A percentile compares a stretch with the other conserved stretches of the same genome.
Conservation (phyloP, 495 filamentous ascomycete species). For the Penicilliopsis zonata region DNA sequence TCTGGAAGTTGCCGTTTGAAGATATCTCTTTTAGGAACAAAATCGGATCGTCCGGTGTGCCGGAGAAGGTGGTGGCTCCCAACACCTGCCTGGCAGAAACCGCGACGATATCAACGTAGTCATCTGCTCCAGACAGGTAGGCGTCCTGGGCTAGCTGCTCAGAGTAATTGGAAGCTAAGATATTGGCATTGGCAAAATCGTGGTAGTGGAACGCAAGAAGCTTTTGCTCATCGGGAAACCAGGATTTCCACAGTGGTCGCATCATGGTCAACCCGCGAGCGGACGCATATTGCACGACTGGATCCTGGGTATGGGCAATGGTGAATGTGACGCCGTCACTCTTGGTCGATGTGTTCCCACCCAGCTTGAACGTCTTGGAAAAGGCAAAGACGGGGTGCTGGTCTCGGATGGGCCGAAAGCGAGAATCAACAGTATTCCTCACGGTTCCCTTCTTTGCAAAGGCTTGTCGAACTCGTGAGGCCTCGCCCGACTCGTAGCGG, state of each 20-base stretch:
- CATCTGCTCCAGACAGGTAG: conserved; percentile 35
- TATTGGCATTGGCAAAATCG: conserved; percentile 52
- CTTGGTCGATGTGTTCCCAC: conserved; percentile 9
- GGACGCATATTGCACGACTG: conserved; percentile 77
- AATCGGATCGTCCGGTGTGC: conserved; percentile 72
- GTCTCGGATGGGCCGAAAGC: conserved; percentile 63
- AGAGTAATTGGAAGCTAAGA: conserved; percentile 67
- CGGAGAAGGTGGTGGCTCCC: conserved; percentile 79
- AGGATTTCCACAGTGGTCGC: conserved; percentile 78
- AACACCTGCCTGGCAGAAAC: conserved; percentile 86
- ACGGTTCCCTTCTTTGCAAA: conserved; percentile 64
- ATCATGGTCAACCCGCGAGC: conserved; percentile 70
- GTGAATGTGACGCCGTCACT: conserved; percentile 61
- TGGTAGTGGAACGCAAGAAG: conserved; percentile 65
- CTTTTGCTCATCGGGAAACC: conserved; percentile 49
- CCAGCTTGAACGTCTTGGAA: conserved; percentile 61
- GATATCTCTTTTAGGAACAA: conserved; percentile 94
- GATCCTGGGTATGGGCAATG: conserved; percentile 70
- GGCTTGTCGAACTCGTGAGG: conserved; percentile 50
- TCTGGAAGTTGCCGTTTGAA: conserved; percentile 88
- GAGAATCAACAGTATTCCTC: conserved; percentile 48
- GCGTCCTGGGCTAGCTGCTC: conserved; percentile 67
- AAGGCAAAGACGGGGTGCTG: conserved; percentile 89
- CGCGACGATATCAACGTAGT: conserved; percentile 68
- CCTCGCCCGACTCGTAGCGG: conserved; percentile 59